phyloP scores from a whole-genome alignment of 768 basidiomycete genomes.

The Termitomyces sp. region DNA sequence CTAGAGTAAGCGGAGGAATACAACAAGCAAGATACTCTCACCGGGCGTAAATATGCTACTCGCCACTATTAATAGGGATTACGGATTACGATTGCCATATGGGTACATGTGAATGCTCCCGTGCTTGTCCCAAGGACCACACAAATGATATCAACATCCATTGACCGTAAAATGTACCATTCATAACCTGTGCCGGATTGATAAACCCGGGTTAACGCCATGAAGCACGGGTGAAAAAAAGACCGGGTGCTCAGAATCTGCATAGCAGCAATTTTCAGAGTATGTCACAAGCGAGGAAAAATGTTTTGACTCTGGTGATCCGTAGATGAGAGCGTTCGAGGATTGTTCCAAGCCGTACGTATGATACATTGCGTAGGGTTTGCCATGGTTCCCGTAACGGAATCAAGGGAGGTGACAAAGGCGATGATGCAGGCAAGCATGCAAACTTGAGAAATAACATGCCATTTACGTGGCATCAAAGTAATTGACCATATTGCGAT shows the following conservation, averaged over 20 bases:
- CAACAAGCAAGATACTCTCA: slow-evolving; percentile 14
- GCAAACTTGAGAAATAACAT: slow-evolving; percentile 22
- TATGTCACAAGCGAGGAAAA: slow-evolving; percentile 39
- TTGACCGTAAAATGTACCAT: slow-evolving; percentile 39
- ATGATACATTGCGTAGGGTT: slow-evolving; percentile 2
- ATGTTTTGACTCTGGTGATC: slow-evolving; percentile 22
- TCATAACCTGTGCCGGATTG: slow-evolving; percentile 20
- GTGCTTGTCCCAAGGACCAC: slow-evolving; percentile 46
- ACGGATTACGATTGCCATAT: background rate
- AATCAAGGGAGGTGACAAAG: slow-evolving; percentile 12
- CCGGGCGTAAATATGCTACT: slow-evolving; percentile 38
- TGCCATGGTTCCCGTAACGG: background rate
- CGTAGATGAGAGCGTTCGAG: slow-evolving; percentile 22
- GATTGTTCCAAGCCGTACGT: slow-evolving; percentile 18
- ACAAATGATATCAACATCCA: slow-evolving; percentile 47
- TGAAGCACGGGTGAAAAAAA: slow-evolving; percentile 27
- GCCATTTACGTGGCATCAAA: no score
- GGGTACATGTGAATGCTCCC: slow-evolving; percentile 24
- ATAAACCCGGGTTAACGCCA: background rate
- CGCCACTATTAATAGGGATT: slow-evolving; percentile 24
- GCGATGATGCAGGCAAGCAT: slow-evolving; percentile 24
- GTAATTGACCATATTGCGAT: no score
- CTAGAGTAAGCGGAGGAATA: slow-evolving; percentile 9
- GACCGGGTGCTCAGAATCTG: slow-evolving; percentile 34
- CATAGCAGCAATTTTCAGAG: slow-evolving; percentile 35